phyloP scores from a whole-genome alignment of 2,329 filamentous ascomycete genomes.

The Trichophyton schoenleinii region DNA sequence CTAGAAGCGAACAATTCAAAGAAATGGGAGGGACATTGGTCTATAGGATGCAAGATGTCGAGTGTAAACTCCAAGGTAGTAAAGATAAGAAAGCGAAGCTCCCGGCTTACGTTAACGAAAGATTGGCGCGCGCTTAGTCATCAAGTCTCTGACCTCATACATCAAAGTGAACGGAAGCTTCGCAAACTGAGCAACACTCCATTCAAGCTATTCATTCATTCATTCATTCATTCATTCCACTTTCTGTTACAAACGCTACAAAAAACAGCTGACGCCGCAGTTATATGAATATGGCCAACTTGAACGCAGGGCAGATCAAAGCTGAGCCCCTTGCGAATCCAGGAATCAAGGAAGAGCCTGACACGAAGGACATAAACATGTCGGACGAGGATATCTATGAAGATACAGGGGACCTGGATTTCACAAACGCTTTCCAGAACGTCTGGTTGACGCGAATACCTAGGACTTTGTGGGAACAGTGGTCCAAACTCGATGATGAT shows the following conservation, averaged over 20 bases:
- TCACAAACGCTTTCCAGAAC: constrained; percentile 35
- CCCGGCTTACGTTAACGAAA: no score
- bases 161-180: neutral
- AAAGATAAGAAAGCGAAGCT: neutral
- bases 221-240: neutral
- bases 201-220: neutral
- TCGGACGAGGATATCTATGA: constrained; percentile 59
- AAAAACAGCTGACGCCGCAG: neutral
- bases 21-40: neutral
- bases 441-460: constrained; percentile 68
- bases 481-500: constrained; percentile 63
- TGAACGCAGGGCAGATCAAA: constrained; percentile 21
- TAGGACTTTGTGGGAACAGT: constrained; percentile 67
- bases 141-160: neutral
- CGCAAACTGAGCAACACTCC: neutral
- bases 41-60: no score
- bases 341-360: constrained; percentile 32
- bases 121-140: neutral
- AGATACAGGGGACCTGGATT: constrained; percentile 53
- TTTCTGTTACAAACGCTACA: neutral
- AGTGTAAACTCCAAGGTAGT: neutral
- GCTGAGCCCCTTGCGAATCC: constrained; percentile 27
- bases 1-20: neutral
- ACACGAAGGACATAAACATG: constrained; percentile 26
- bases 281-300: constrained; percentile 5